Evolutionary conservation across 495 filamentous ascomycete species (phyloP).

Genomic region (Penicillium egyptiacum): DNA sequence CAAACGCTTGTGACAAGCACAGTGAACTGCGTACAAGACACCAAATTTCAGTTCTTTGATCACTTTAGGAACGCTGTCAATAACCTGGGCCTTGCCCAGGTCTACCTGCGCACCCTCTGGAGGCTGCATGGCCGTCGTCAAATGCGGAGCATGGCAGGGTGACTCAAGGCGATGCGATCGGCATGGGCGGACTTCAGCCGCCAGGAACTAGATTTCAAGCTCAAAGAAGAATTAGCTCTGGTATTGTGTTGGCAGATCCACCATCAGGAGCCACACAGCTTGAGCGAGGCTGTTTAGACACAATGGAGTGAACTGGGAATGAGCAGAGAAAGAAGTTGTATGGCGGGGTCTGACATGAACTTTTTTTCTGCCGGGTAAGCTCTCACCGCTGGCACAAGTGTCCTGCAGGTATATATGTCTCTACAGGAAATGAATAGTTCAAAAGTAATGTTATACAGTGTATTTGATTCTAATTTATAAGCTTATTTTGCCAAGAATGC

Average conservation of each 20-base stretch:
- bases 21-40: constrained; percentile 63
- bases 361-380: constrained; percentile 37
- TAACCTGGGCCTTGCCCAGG: constrained; percentile 81
- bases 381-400: constrained; percentile 16
- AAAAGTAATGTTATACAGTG: constrained; percentile 13
- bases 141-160: constrained; percentile 43
- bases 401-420: not conserved
- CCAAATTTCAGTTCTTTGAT: constrained; percentile 94
- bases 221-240: not conserved
- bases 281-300: not conserved
- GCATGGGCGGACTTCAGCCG: constrained; percentile 23
- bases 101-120: constrained; percentile 50
- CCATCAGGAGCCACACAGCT: not conserved
- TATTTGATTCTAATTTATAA: constrained; percentile 11
- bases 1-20: constrained; percentile 12
- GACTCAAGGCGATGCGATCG: constrained; percentile 33
- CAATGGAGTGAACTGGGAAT: constrained; percentile 7
- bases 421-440: not conserved
- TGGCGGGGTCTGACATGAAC: constrained; percentile 35
- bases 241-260: not conserved
- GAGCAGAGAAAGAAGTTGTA: constrained; percentile 16
- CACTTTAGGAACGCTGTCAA: constrained; percentile 81
- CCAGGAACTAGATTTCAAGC: constrained; percentile 6
- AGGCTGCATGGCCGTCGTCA: constrained; percentile 51
- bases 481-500: constrained; percentile 64